phyloP scores from a whole-genome alignment of 2,329 filamentous ascomycete genomes.

The Ciborinia camelliae region DNA sequence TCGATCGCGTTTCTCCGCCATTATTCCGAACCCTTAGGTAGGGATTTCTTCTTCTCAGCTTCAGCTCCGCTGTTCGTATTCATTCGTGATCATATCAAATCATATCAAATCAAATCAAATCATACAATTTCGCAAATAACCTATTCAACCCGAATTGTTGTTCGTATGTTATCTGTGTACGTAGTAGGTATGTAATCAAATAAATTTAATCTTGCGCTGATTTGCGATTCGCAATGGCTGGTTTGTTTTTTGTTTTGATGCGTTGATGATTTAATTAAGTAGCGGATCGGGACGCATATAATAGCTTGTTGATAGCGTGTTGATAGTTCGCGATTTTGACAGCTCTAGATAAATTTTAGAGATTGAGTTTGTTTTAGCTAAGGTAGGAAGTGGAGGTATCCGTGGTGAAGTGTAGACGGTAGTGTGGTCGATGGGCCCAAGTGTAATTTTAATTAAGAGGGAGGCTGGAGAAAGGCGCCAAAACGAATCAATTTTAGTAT shows the following conservation, averaged over 20 bases:
- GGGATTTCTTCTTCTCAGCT: slow-evolving; percentile 18
- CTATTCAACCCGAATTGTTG: neutral
- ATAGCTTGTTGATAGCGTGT: neutral
- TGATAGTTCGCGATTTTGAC: neutral
- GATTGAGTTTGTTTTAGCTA: slow-evolving; percentile 14
- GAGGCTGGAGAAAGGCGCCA: slow-evolving; percentile 18
- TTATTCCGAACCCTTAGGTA: slow-evolving; percentile 18
- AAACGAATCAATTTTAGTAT: slow-evolving; percentile 9
- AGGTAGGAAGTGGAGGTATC: slow-evolving; percentile 8
- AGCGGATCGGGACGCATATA: slow-evolving; percentile 8
- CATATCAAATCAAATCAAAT: slow-evolving; percentile 10
- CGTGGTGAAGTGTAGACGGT: neutral
- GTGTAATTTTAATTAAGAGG: slow-evolving; percentile 18
- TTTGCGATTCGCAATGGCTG: neutral
- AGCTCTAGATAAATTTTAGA: slow-evolving; percentile 14
- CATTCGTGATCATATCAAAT: slow-evolving; percentile 17
- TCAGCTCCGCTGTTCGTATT: slow-evolving; percentile 14
- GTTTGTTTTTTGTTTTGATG: neutral
- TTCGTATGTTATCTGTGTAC: neutral
- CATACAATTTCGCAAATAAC: neutral
- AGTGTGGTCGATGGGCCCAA: neutral
- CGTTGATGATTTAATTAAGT: neutral
- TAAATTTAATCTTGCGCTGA: neutral
- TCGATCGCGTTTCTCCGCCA: slow-evolving; percentile 18
- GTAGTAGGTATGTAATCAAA: neutral